Conservation (phyloP, 495 filamentous ascomycete genomes). For the Hypoxylon fuscum region DNA sequence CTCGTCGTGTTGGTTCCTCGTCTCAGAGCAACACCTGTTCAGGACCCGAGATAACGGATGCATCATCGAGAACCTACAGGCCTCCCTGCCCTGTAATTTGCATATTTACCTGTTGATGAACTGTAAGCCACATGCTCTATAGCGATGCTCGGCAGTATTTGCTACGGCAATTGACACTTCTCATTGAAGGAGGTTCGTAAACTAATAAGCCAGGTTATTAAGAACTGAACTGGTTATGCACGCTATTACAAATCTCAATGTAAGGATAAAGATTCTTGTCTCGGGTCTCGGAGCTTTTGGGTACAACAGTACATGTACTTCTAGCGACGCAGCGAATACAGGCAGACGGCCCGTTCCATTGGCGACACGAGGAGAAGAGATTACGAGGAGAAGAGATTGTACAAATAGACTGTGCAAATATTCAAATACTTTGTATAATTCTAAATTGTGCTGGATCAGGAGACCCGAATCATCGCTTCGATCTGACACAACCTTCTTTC, state of each 20-base stretch:
- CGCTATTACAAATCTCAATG: not conserved
- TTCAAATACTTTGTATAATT: not conserved
- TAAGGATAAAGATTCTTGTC: not conserved
- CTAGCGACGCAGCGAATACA: not conserved
- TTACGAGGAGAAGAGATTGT: not conserved
- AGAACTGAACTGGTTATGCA: no score
- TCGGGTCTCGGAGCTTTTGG: constrained; percentile 6
- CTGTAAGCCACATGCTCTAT: not conserved
- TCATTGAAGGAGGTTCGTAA: no score
- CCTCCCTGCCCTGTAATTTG: no score
- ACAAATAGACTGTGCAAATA: not conserved
- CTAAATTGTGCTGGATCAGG: constrained; percentile 25
- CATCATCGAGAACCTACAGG: no score
- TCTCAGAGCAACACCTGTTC: not conserved
- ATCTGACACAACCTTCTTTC: not conserved
- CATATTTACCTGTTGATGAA: not conserved
- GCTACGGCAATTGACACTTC: no score
- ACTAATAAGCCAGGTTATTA: no score
- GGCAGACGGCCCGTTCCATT: not conserved
- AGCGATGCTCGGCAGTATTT: no score
- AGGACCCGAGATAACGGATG: not conserved
- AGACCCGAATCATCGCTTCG: constrained; percentile 9
- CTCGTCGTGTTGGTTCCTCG: not conserved
- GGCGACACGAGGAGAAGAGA: not conserved
- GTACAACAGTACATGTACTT: not conserved